These are phyloP conservation scores for Tylopilus subfusipes DNA, from an alignment of 768 basidiomycete species.

Conservation along the genomic window DNA sequence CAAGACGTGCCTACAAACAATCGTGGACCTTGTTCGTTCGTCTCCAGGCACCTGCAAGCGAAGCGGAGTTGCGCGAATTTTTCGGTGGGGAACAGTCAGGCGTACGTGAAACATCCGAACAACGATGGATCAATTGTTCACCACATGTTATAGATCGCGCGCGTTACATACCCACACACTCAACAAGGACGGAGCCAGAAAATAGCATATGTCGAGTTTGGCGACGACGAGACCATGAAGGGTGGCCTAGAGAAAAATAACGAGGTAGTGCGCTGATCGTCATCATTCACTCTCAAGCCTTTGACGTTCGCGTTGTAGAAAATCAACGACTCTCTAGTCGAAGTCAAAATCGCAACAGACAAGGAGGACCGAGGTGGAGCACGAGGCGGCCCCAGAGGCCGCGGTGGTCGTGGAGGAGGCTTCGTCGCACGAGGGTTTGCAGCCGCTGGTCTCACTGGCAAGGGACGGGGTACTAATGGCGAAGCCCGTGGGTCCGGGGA, in stretches of 20 bases:
- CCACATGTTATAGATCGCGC: conserved; percentile 51
- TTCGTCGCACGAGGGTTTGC: conserved; percentile 66
- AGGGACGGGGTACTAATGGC: conserved; percentile 31
- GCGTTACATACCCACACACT: conserved; percentile 54
- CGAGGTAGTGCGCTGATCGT: conserved; percentile 45
- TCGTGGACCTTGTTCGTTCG: conserved; percentile 88
- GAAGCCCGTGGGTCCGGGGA: conserved; percentile 29
- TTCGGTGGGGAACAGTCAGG: conserved; percentile 68
- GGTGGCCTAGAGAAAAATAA: conserved; percentile 70
- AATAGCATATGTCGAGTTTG: conserved; percentile 87
- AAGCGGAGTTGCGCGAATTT: conserved; percentile 70
- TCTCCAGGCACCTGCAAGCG: conserved; percentile 49
- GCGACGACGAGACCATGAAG: conserved; percentile 82
- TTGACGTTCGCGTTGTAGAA: conserved; percentile 43
- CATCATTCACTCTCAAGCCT: neutral
- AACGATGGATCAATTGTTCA: neutral
- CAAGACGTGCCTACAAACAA: conserved; percentile 57
- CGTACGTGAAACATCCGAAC: conserved; percentile 40
- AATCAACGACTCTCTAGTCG: conserved; percentile 61
- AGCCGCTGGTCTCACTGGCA: conserved; percentile 59
- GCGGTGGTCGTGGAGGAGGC: conserved; percentile 41
- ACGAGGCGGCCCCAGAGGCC: conserved; percentile 54
- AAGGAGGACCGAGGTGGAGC: conserved; percentile 39
- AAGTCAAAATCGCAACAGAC: conserved; percentile 72
- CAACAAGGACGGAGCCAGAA: conserved; percentile 48